These are phyloP conservation scores for Funneliformis geosporum DNA, from an alignment of 192 early-diverging fungal genomes.

Conservation along the genomic window DNA sequence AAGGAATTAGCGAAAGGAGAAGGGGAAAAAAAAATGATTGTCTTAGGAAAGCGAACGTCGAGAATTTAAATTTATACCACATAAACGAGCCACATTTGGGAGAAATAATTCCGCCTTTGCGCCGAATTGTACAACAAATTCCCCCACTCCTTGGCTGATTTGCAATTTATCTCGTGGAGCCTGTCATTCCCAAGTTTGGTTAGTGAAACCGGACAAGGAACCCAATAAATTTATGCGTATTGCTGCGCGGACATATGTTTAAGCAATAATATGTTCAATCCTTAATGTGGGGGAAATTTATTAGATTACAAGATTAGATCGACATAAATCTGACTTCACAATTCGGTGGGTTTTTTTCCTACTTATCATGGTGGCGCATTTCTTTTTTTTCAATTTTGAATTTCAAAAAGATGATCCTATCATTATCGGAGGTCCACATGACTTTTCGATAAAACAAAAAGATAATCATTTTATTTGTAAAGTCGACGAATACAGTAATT, in stretches of 20 bases:
- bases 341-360: no score
- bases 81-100: constrained; percentile 10
- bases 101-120: constrained; percentile 2
- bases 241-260: not conserved
- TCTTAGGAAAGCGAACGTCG: not conserved
- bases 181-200: not conserved
- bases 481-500: no score
- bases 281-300: no score
- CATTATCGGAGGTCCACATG: no score
- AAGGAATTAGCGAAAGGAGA: not conserved
- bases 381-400: no score
- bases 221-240: not conserved
- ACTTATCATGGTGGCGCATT: no score
- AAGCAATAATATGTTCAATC: no score
- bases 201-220: not conserved
- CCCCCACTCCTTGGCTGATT: not conserved
- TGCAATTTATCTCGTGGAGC: not conserved
- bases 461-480: no score
- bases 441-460: no score
- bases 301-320: no score
- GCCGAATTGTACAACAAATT: constrained; percentile 1
- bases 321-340: no score
- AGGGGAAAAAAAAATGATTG: not conserved
- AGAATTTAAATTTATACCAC: not conserved
- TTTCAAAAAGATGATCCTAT: no score